These are phyloP conservation scores for Sphagnum tenellum DNA, from an alignment of 225 moss, liverwort and hornwort genomes.

Conservation along the genomic window DNA sequence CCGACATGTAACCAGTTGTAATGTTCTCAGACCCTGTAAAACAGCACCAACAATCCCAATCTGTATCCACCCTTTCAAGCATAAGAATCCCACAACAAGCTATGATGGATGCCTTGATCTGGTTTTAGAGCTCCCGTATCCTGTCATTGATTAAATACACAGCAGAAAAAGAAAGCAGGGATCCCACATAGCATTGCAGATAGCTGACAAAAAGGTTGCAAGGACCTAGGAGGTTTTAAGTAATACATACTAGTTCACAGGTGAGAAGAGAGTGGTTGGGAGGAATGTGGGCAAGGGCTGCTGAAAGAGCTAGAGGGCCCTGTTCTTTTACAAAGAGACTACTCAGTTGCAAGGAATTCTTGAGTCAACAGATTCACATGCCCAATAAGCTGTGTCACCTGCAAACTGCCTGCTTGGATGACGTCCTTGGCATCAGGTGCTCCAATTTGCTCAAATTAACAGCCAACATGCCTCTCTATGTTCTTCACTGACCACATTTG, in stretches of 20 bases:
- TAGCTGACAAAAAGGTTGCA: not conserved
- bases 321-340: slow-evolving; percentile 24
- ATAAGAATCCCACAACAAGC: no score
- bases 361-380: slow-evolving; percentile 60
- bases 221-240: slow-evolving; percentile 29
- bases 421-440: slow-evolving; percentile 72
- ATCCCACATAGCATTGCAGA: no score
- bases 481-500: slow-evolving; percentile 71
- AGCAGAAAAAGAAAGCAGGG: not conserved
- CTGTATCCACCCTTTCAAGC: no score
- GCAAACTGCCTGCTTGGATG: slow-evolving; percentile 53
- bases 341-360: slow-evolving; percentile 69
- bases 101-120: no score
- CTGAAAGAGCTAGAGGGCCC: slow-evolving; percentile 66
- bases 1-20: no score
- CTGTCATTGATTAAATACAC: no score
- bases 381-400: slow-evolving; percentile 54
- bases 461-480: slow-evolving; percentile 76
- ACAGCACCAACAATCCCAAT: no score
- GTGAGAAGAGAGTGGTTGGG: slow-evolving; percentile 72
- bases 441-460: slow-evolving; percentile 58
- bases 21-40: no score
- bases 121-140: no score
- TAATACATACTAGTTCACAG: slow-evolving; percentile 21
- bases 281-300: slow-evolving; percentile 81